Evolutionary conservation across 345 rosid genomes (phyloP), one percentile per base, ranked within the genome.

Genomic region (Melastoma malabathricum): DNA sequence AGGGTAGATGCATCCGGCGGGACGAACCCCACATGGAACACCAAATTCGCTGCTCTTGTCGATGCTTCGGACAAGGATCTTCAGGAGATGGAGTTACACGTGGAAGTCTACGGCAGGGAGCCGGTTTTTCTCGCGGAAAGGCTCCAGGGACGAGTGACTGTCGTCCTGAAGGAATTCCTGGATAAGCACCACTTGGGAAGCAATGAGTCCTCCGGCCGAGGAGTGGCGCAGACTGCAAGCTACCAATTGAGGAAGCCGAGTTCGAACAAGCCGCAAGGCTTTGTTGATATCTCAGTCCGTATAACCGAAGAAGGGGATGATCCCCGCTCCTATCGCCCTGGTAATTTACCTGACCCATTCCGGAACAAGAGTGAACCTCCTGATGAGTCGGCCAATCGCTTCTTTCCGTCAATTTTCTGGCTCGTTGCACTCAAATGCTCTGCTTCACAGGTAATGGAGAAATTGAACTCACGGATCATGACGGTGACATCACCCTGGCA

Each of bases 51-150:
- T 4, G 58, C 82, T 16, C 54, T 74, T 50, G 58, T 83, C 20
- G 94, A 88, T 16, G 82, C 72, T 44, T 76, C 90, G 6, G 54
- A 43, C n/a, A n/a, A 38, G 1, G 46, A 56, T 27, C 46, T 72
- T 23, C 71, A 75, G 23, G 85, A 81, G 29, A 62, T 54, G 64
- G 68, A 68, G 19, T 64, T 90, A 43, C 75, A 82, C 16, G 73
- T 83, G 2, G 80, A 90, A 72, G 89, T 86, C 12, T 77, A 83
- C 62, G 75, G 94, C 56, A 78, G 98, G 59, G 96, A 86, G 55
- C 94, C 94, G 12, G 39, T 90, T 50, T 90, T 90, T 77, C 84
- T 90, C 10, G 68, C 79, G 57, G 89, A 86, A 66, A 80, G 58
- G 64, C 85, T 86, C 54, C 75, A 76, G 44, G 98, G 98, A 18